Conservation (phyloP, 305 asterid species). For the Striga hermonthica region DNA sequence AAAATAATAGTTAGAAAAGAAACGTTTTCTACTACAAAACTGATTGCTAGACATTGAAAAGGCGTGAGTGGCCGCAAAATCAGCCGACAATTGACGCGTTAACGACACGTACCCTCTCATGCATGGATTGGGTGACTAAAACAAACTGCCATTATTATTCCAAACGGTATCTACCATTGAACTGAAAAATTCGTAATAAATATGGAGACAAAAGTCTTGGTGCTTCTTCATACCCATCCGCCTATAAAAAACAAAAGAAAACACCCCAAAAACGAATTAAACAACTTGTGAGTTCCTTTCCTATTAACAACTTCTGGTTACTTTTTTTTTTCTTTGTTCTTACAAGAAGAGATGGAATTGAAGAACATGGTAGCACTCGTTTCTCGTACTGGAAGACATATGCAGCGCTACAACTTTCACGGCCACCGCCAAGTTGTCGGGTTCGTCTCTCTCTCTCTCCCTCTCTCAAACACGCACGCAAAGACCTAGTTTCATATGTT, state of each 20-base stretch:
- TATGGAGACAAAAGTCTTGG: slow-evolving; percentile 23
- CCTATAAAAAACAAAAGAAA: too few relatives aligned
- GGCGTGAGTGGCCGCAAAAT: background rate
- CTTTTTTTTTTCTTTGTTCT: background rate
- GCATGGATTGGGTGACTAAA: background rate
- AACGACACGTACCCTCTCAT: slow-evolving; percentile 31
- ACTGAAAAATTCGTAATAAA: slow-evolving; percentile 18
- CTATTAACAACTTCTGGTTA: too few relatives aligned
- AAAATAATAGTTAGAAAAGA: too few relatives aligned
- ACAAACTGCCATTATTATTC: slow-evolving; percentile 27
- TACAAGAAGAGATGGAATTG: slow-evolving; percentile 36
- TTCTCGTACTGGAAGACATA: slow-evolving; percentile 52
- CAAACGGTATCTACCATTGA: slow-evolving; percentile 32
- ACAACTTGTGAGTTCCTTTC: too few relatives aligned
- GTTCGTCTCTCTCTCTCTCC: slow-evolving; percentile 31
- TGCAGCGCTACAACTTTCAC: slow-evolving; percentile 49
- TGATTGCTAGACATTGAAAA: background rate
- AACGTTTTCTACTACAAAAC: too few relatives aligned
- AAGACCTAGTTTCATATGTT: background rate
- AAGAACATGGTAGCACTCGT: slow-evolving; percentile 48
- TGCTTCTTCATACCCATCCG: too few relatives aligned
- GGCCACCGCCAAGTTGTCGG: slow-evolving; percentile 63
- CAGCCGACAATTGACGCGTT: slow-evolving; percentile 40
- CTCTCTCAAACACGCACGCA: background rate
- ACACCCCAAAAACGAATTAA: too few relatives aligned